These are phyloP conservation scores for Rhododendron ovatum DNA, from an alignment of 148 eudicot species.

Conservation along the genomic window DNA sequence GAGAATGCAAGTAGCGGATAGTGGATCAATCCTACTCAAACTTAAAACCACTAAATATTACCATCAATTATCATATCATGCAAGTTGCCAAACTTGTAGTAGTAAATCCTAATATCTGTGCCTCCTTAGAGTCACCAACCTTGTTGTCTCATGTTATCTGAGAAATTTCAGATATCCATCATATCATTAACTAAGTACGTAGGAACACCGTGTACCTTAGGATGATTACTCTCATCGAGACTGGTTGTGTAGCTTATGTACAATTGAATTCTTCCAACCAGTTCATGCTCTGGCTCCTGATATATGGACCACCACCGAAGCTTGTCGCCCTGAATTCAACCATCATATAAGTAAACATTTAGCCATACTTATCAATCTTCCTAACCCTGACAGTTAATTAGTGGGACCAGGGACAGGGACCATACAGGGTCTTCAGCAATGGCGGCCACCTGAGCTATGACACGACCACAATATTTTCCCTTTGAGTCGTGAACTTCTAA, in stretches of 20 bases:
- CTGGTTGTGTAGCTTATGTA: slow-evolving; percentile 64
- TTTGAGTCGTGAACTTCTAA: slow-evolving; percentile 39
- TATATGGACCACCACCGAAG: slow-evolving; percentile 84
- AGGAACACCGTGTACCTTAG: slow-evolving; percentile 30
- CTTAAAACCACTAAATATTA: not conserved
- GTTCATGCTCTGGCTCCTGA: slow-evolving; percentile 86
- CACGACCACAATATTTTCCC: slow-evolving; percentile 42
- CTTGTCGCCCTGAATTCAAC: slow-evolving; percentile 64
- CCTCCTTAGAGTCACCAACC: not conserved
- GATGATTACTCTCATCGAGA: slow-evolving; percentile 47
- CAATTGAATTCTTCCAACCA: slow-evolving; percentile 77
- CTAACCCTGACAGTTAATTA: not conserved
- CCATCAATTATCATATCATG: not conserved
- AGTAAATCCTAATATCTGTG: not conserved
- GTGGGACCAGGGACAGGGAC: not conserved
- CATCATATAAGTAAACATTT: slow-evolving; percentile 10
- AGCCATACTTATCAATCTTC: not conserved
- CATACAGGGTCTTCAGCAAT: slow-evolving; percentile 35
- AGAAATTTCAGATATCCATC: not conserved
- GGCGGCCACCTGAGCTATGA: slow-evolving; percentile 41
- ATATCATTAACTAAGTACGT: not conserved
- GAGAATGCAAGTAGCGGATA: not conserved
- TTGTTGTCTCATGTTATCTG: not conserved
- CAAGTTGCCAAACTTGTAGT: not conserved
- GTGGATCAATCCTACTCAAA: not conserved